phyloP scores from a whole-genome alignment of 768 basidiomycete species.

The Stropharia rugosoannulata region DNA sequence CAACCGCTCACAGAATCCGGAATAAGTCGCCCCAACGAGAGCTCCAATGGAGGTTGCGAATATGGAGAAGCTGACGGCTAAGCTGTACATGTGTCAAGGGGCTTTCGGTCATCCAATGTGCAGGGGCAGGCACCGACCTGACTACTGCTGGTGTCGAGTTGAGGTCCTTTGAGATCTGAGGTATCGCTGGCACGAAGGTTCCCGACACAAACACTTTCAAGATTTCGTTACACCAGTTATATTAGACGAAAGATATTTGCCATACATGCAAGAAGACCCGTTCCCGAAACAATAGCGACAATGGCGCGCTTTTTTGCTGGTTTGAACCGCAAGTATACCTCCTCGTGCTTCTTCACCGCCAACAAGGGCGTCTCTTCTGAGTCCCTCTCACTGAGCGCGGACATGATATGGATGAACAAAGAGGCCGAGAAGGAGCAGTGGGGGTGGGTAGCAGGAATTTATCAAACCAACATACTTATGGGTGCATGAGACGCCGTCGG shows the following conservation, averaged over 20 bases:
- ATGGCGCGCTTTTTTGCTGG: constrained; percentile 46
- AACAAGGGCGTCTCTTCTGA: constrained; percentile 31
- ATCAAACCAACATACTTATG: too few relatives aligned
- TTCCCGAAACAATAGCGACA: constrained; percentile 52
- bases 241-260: not conserved
- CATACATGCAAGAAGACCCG: constrained; percentile 59
- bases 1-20: constrained; percentile 31
- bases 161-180: constrained; percentile 23
- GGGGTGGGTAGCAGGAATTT: not conserved
- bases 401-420: not conserved
- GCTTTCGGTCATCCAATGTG: not conserved
- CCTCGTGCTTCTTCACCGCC: constrained; percentile 21
- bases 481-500: too few relatives aligned
- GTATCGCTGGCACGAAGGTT: constrained; percentile 25
- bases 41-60: constrained; percentile 29
- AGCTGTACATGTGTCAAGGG: constrained; percentile 3
- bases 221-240: constrained; percentile 1
- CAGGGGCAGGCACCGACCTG: constrained; percentile 7
- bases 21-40: constrained; percentile 29
- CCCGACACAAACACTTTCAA: constrained; percentile 17
- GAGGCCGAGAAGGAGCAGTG: not conserved
- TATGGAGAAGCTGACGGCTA: constrained; percentile 33
- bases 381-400: not conserved
- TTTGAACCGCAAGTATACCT: constrained; percentile 56
- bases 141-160: constrained; percentile 19